A percentile compares a stretch with the other conserved stretches of the same genome.
phyloP scores from a whole-genome alignment of 805 yeast genomes.

The Yarrowia hollandica region DNA sequence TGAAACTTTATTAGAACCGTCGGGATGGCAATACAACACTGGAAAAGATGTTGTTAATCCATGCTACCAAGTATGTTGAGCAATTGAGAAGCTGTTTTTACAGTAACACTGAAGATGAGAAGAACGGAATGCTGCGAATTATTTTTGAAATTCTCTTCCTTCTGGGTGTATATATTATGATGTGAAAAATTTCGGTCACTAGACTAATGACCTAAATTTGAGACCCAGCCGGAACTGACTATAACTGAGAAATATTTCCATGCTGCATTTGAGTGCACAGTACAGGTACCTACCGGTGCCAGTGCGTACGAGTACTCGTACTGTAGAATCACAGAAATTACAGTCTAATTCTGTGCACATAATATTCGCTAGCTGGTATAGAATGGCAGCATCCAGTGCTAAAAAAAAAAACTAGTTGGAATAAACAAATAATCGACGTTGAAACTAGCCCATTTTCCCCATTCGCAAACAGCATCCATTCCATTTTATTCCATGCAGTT shows the following conservation, averaged over 20 bases:
- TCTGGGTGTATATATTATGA: not conserved
- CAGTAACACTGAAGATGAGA: no score
- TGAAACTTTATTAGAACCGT: not conserved
- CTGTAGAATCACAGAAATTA: no score
- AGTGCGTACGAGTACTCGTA: no score
- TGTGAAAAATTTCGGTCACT: not conserved
- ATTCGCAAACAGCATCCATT: not conserved
- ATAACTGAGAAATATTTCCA: no score
- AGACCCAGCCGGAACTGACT: constrained; percentile 21
- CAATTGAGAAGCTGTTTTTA: not conserved
- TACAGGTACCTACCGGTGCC: no score
- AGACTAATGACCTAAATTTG: not conserved
- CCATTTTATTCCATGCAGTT: not conserved
- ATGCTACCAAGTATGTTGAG: no score
- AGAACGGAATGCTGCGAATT: no score
- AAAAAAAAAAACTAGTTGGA: not conserved
- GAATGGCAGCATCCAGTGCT: no score
- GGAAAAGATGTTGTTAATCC: no score
- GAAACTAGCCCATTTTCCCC: not conserved
- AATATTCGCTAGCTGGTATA: not conserved
- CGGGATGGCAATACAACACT: not conserved
- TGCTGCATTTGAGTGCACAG: not conserved
- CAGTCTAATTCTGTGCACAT: no score
- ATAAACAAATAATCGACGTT: not conserved
- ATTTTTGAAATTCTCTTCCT: no score